These are phyloP conservation scores for Candida wancherniae DNA, from an alignment of 805 yeast species.

Conservation along the genomic window DNA sequence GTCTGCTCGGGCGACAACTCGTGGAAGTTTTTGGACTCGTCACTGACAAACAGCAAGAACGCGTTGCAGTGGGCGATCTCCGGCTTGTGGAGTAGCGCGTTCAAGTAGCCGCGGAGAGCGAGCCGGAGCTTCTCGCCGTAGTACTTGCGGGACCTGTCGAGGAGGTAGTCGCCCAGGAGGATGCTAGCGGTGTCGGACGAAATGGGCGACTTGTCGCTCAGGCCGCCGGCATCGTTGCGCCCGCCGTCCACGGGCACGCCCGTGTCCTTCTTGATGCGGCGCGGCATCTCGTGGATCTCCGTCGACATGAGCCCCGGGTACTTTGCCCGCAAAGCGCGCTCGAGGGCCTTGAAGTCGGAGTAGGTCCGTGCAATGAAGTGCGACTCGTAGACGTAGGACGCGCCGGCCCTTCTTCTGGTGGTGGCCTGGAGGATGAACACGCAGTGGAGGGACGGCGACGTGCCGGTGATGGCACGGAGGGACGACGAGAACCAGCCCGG, in stretches of 20 bases:
- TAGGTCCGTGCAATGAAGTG: conserved; percentile 60
- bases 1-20: conserved; percentile 39
- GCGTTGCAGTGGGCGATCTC: conserved; percentile 51
- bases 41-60: conserved; percentile 24
- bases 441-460: conserved; percentile 24
- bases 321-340: conserved; percentile 43
- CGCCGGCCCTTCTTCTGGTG: conserved; percentile 17
- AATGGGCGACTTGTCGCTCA: not conserved
- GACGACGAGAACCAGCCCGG: conserved; percentile 14
- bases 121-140: conserved; percentile 75
- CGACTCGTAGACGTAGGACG: conserved; percentile 14
- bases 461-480: conserved; percentile 10
- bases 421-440: conserved; percentile 48
- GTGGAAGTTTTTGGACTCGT: conserved; percentile 22
- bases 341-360: conserved; percentile 59
- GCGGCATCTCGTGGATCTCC: conserved; percentile 55
- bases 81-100: conserved; percentile 46
- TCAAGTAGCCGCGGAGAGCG: conserved; percentile 70
- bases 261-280: conserved; percentile 41
- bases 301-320: conserved; percentile 62
- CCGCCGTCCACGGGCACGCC: conserved; percentile 20
- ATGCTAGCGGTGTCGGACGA: not conserved
- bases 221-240: not conserved
- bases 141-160: conserved; percentile 22
- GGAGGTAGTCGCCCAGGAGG: not conserved